These are phyloP conservation scores for Odontarrhena argentea DNA, from an alignment of 345 rosid genomes.

Conservation along the genomic window DNA sequence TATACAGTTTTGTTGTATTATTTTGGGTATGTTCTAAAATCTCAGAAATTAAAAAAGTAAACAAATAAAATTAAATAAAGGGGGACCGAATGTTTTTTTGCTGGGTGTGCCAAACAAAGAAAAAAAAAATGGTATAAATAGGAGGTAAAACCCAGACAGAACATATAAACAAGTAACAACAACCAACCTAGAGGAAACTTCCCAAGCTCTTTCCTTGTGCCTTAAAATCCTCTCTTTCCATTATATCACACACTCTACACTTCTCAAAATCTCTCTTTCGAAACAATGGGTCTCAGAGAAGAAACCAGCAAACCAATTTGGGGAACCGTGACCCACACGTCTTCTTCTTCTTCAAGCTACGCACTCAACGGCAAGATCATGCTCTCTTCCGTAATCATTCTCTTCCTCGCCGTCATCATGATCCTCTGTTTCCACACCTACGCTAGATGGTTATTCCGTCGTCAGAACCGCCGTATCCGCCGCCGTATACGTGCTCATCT, in stretches of 20 bases:
- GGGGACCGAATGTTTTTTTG: not conserved
- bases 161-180: not conserved
- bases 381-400: conserved; percentile 52
- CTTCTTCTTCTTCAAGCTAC: conserved; percentile 29
- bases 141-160: not conserved
- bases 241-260: not conserved
- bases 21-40: too few relatives aligned
- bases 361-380: conserved; percentile 60
- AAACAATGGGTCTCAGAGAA: conserved; percentile 29
- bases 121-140: conserved; percentile 13
- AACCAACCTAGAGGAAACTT: conserved; percentile 2
- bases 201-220: not conserved
- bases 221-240: too few relatives aligned
- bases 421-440: conserved; percentile 62
- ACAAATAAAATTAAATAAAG: not conserved
- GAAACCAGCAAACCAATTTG: conserved; percentile 34
- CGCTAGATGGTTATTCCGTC: conserved; percentile 52
- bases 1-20: too few relatives aligned
- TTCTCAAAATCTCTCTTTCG: not conserved
- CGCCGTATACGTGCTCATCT: conserved; percentile 45
- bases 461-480: conserved; percentile 48
- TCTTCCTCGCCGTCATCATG: conserved; percentile 52
- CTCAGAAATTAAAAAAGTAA: too few relatives aligned
- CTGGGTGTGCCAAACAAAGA: too few relatives aligned
- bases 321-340: conserved; percentile 33